Evolutionary conservation across 176 grass and related monocot species (phyloP), one percentile per base, ranked within the genome.

Genomic region (Zea luxurians): DNA sequence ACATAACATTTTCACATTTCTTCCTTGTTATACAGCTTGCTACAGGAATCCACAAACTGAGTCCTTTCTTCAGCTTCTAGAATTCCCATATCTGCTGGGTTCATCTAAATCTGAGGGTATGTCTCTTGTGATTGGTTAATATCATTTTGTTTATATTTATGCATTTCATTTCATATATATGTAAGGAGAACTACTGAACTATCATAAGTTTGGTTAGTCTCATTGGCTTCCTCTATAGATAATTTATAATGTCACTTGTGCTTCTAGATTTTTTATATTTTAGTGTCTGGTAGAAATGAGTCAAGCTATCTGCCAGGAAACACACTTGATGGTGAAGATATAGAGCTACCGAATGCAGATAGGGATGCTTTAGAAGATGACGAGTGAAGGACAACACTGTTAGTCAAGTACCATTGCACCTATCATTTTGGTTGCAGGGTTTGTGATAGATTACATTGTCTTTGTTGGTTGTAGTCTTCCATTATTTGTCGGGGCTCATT

Each of bases 31-130:
- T 73, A 16, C 87, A 98, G 89, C 70, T 72, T 88, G 80, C 82
- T 89, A 70, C 70, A 85, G 89, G 77, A 94, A 98, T 48, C 89
- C 87, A 36, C 95, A 98, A 85, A 98, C 89, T 2, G 87, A 90
- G 78, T 98, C 83, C 45, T 85, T 92, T 78, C 86, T 98, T 54
- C 80, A 83, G 65, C 83, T 98, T 65, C 53, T 94, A 34, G 85
- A 87, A 74, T 89, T 92, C 70, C 85, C 87, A 5, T 92, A 92
- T 89, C 69, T 98, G 46, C 85, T 98, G 85, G 91, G 90, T 70
- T 61, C 67, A 10, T 83, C 82, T 65, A 71, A 67, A 77, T 77
- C 74, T 81, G 38, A 48, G 54, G 88, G 93, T 97, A 91, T 76
- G 37, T 84, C 48, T 75, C 70, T 84, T n/a, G 27, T 13, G 65